Evolutionary conservation across 208 protist species (phyloP), one percentile per base, ranked within the genome.

Genomic region (Crithidia sp.): DNA sequence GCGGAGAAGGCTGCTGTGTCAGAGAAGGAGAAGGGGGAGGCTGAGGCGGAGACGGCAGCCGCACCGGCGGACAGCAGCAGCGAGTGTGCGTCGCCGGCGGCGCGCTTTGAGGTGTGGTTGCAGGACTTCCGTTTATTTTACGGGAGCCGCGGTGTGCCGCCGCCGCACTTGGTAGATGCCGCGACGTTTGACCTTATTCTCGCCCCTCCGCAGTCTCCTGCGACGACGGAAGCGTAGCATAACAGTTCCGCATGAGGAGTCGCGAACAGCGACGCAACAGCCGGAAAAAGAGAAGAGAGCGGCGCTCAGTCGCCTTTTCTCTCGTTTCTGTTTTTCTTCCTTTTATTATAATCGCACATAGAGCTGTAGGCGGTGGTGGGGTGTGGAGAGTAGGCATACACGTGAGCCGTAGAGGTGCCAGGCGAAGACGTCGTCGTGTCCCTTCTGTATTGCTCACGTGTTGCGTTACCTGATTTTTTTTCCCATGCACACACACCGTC

Each of bases 161-260:
- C 63, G 5, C 85, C 82, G 53, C 78, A 84, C 41, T 58, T 50
- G 36, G 76, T 95, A 10, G 88, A 93, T 19, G 71, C 63, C 12
- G 72, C 40, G 5, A 77, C 77, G 54, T 95, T 93, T 71, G 79
- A 90, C 56, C 47, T 79, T 9, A 66, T 86, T 39, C 87, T 90
- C 58, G 61, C 81, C 7, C 81, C 85, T 2, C 61, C 58, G 2
- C 52, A 28, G 4, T 70, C 54, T 0, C 52, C 56, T 2, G 4
- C 16, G 17, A 49, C 45, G 12, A 0, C 7, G 45, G 12, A 7
- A 49, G 28, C 28, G 28, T 28, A 28, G 28, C 28, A 28, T 28
- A 28, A 28, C 28, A 28, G 1, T 28, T 1, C 1, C 28, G 28
- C 28, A 28, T 28, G 28, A 28, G 28, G 28, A 28, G 28, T 28